Percentiles rank a stretch among this genome's conserved stretches.
Evolutionary conservation across 352 stramenopile genomes (phyloP).

Genomic region (Pythium inflatum): DNA sequence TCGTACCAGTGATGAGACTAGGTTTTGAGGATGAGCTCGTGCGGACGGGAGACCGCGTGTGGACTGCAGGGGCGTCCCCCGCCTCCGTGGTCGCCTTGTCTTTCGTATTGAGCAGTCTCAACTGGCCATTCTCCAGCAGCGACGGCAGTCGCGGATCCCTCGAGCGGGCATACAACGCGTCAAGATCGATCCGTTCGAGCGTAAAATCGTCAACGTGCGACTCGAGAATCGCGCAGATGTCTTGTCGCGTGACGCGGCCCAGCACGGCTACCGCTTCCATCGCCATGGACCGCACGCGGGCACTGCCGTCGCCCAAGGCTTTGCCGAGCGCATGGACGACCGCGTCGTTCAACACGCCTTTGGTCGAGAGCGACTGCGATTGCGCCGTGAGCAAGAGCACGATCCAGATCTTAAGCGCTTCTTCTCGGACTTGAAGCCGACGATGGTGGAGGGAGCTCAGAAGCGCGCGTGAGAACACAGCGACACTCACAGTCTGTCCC

Average conservation of each 20-base stretch:
- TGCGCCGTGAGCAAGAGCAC: conserved; percentile 45
- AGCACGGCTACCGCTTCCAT: conserved; percentile 47
- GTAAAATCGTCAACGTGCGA: conserved; percentile 53
- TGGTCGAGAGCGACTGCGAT: conserved; percentile 25
- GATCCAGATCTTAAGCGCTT: conserved; percentile 64
- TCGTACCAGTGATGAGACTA: too few relatives aligned
- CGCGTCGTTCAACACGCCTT: conserved; percentile 20
- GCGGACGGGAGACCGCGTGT: conserved; percentile 10
- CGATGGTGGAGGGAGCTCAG: conserved; percentile 50
- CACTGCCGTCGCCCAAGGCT: conserved; percentile 54
- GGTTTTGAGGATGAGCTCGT: background rate
- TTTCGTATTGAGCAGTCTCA: conserved; percentile 19
- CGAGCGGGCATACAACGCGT: conserved; percentile 44
- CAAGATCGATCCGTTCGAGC: conserved; percentile 55
- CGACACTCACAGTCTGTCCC: conserved; percentile 12
- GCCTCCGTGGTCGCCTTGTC: background rate
- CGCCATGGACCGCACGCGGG: conserved; percentile 47
- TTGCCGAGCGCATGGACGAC: conserved; percentile 46
- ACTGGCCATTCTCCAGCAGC: conserved; percentile 43
- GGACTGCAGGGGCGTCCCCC: background rate
- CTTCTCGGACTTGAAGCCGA: conserved; percentile 61
- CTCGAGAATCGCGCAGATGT: conserved; percentile 56
- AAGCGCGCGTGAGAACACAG: conserved; percentile 35
- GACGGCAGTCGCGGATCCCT: conserved; percentile 41
- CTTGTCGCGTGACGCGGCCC: conserved; percentile 37